Base-by-base conservation (phyloP, 495 filamentous ascomycete species). In the Chlorociboria aeruginascens region DNA sequence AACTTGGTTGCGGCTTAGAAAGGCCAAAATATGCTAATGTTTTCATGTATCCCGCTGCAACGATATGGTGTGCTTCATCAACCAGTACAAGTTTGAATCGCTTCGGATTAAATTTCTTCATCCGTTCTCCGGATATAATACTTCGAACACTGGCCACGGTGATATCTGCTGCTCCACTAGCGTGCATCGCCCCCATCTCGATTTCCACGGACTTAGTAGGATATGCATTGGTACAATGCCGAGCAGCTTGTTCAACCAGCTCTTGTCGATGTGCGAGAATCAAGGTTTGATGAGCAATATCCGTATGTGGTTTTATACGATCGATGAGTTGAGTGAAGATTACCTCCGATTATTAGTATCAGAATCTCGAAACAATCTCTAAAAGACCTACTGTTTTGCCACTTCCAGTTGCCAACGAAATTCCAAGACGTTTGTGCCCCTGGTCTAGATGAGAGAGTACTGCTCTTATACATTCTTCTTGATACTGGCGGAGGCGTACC, bases 41-140 rank as follows among this genome's bases (percentile, higher is more conserved):
- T 29, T 68, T 71, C 50, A 90, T 68, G 59, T 96, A 99, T 32
- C 76, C 74, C 7, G 74, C 69, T 6, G 90, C 84, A 31, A 95
- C 89, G 42, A 97, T 95, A 64, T 97, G 92, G 65, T 99, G 92
- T n/a, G 88, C 90, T 61, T 99, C 92, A 56, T 99, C 92, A 7
- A 99, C 90, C 11, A 99, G 72, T 2, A 99, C 65, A 0, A 99
- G 76, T 61, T 99, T 99, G 70, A 90, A 96, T 16, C 65, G 64
- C 1, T 50, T 63, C 0, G 89, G 85, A 49, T 95, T 79, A 56
- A 88, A 97, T 53, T 94, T 96, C 31, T 56, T 42, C 11, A 96
- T 71, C 28, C 92, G 74, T 40, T 88, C 79, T 12, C 74, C 70
- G 3, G 82, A 89, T 0, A 69, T 73, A 38, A 99, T 76, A 51